Evolutionary conservation across 768 basidiomycete genomes (phyloP).

Genomic region (Lentinula sp.): DNA sequence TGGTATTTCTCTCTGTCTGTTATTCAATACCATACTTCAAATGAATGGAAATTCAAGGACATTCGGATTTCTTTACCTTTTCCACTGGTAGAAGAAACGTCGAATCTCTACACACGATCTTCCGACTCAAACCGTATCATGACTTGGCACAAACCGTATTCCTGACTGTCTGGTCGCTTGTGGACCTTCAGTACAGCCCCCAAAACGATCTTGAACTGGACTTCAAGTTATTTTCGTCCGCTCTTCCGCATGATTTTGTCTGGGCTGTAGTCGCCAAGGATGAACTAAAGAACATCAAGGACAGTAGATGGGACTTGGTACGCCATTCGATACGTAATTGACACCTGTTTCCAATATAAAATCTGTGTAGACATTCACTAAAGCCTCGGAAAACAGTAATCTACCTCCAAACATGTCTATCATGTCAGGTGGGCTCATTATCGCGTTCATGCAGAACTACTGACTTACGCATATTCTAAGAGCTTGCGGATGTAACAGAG

Average conservation of each 20-base stretch:
- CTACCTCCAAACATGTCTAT: slow-evolving; percentile 61
- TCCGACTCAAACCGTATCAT: slow-evolving; percentile 78
- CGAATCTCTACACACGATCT: slow-evolving; percentile 71
- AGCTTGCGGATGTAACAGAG: slow-evolving; percentile 84
- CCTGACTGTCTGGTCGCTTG: slow-evolving; percentile 55
- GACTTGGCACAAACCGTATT: slow-evolving; percentile 65
- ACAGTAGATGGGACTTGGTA: slow-evolving; percentile 83
- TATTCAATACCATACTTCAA: neutral
- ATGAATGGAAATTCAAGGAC: slow-evolving; percentile 44
- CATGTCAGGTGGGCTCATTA: slow-evolving; percentile 58
- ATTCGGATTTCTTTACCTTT: slow-evolving; percentile 78
- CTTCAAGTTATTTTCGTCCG: slow-evolving; percentile 58
- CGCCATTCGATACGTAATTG: slow-evolving; percentile 20
- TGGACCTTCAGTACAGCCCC: slow-evolving; percentile 72
- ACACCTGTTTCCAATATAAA: slow-evolving; percentile 4
- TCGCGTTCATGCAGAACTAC: neutral
- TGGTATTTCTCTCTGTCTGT: neutral
- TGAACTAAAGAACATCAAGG: slow-evolving; percentile 62
- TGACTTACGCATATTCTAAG: slow-evolving; percentile 26
- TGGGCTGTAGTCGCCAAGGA: slow-evolving; percentile 83
- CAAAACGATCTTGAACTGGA: slow-evolving; percentile 71
- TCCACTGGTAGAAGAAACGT: slow-evolving; percentile 82
- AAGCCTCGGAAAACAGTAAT: slow-evolving; percentile 57
- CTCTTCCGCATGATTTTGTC: slow-evolving; percentile 59
- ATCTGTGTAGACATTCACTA: slow-evolving; percentile 67